Evolutionary conservation across 1,284 basidiomycete species (phyloP).

Genomic region (Leucoagaricus sp.): DNA sequence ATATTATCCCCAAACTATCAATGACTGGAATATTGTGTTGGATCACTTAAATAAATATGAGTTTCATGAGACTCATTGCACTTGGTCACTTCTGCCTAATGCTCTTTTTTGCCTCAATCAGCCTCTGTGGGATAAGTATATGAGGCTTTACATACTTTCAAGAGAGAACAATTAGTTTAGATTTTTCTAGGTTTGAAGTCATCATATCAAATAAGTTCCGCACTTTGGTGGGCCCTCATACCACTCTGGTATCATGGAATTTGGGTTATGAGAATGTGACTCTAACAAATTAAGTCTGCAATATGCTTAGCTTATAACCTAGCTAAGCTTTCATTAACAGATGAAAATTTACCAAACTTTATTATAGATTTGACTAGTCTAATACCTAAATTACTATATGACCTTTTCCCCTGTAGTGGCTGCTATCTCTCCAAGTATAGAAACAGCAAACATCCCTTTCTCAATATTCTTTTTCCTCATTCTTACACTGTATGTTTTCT

Average conservation of each 20-base stretch:
- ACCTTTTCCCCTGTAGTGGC: conserved; percentile 68
- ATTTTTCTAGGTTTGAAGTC: conserved; percentile 41
- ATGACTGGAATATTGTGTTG: conserved; percentile 60
- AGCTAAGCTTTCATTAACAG: conserved; percentile 47
- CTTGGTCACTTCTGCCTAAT: too few species aligned
- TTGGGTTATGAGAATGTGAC: conserved; percentile 44
- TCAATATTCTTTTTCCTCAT: conserved; percentile 71
- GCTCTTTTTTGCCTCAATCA: conserved; percentile 17
- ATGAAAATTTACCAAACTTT: conserved; percentile 50
- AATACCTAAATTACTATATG: conserved; percentile 62
- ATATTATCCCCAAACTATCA: conserved; percentile 48
- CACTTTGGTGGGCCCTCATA: conserved; percentile 43
- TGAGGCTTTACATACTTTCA: conserved; percentile 1
- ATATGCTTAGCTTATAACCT: conserved; percentile 47
- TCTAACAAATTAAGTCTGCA: conserved; percentile 57
- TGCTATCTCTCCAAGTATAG: conserved; percentile 63
- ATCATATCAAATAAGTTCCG: conserved; percentile 57
- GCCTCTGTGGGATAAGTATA: conserved; percentile 36
- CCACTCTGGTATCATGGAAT: conserved; percentile 46
- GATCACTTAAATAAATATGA: conserved; percentile 48
- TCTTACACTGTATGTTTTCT: conserved; percentile 60
- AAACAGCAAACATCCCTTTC: conserved; percentile 72
- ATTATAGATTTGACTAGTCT: conserved; percentile 49
- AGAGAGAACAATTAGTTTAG: conserved; percentile 1
- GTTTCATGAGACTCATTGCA: too few species aligned